Base-by-base conservation (phyloP, 805 yeast species). In the Starmerella apis region DNA sequence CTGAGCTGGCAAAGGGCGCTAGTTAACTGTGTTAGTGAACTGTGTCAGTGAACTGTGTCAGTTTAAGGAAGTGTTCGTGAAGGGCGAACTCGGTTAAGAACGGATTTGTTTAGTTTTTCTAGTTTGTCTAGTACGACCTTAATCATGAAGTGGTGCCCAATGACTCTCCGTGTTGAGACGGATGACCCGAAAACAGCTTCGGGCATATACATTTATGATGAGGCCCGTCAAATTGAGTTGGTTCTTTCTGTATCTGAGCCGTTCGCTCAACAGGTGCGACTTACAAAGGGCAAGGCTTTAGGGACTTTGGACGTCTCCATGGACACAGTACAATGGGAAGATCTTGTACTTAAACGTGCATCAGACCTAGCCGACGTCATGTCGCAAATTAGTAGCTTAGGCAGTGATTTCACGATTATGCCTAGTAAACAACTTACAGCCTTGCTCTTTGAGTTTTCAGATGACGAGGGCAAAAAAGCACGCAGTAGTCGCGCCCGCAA, bases 311-410 rank as follows among this genome's bases (percentile, higher is more conserved):
- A 43, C 5, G 43, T 42, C 10, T 39, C 48, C 11, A 28, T 53
- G 37, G 42, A 38, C 8, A 5, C 31, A 6, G 51, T 52, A 4
- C 37, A 42, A 3, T 57, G 61, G 61, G 59, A 56, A 24, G 50
- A 38, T 18, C 44, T 56, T 7, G 42, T 18, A 43, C 48, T 52
- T 20, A 10, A 16, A 11, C n/a, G 19, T 11, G 18, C 23, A 2
- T 31, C 20, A 0, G 33, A 20, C 11, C 43, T 56, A 18, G 24
- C 46, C 2, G 41, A 33, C 5, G 23, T 30, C 19, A 37, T 27
- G 10, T 13, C 10, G 3, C 35, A 43, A 10, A 30, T 52, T 16
- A 30, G 13, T 13, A 38, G 35, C 13, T 36, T 54, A 30, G 19
- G 28, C 2, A n/a, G 33, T 31, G 53, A 45, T 11, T 59, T 59